phyloP scores from a whole-genome alignment of 129 eudicot species.

The Chrysanthemum makinoi region DNA sequence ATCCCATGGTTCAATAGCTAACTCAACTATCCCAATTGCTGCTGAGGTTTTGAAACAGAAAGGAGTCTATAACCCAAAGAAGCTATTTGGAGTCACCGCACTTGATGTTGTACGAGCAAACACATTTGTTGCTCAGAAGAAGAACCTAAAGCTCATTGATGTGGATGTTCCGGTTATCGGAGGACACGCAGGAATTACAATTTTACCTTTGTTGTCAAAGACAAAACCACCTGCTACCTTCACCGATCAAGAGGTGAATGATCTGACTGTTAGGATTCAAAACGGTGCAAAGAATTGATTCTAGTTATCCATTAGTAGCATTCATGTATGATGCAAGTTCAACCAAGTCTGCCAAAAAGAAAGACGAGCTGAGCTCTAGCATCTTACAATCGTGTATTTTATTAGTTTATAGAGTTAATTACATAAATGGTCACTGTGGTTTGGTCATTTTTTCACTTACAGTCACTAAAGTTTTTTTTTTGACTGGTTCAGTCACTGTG shows the following conservation, averaged over 20 bases:
- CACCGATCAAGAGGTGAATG: constrained; percentile 61
- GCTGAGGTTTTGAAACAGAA: constrained; percentile 76
- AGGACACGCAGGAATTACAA: constrained; percentile 83
- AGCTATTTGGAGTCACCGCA: constrained; percentile 83
- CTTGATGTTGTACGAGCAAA: constrained; percentile 89
- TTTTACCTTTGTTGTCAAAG: constrained; percentile 73
- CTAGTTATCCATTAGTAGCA: no score
- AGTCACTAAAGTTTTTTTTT: no score
- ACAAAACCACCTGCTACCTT: constrained; percentile 66
- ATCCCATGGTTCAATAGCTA: constrained; percentile 39
- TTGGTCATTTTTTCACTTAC: no score
- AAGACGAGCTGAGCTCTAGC: no score
- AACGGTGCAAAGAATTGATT: no score
- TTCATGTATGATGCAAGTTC: no score
- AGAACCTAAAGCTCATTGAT: constrained; percentile 72
- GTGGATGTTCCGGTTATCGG: constrained; percentile 87
- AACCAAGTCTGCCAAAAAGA: no score
- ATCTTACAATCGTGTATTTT: no score
- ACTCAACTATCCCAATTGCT: constrained; percentile 83
- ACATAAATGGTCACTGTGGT: no score
- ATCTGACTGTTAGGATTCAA: constrained; percentile 79
- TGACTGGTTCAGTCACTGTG: no score
- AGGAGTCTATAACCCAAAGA: constrained; percentile 75
- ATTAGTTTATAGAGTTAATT: no score
- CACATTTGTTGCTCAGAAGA: constrained; percentile 81